Conservation (phyloP, 2,329 filamentous ascomycete species). For the Xylariaceae sp. region DNA sequence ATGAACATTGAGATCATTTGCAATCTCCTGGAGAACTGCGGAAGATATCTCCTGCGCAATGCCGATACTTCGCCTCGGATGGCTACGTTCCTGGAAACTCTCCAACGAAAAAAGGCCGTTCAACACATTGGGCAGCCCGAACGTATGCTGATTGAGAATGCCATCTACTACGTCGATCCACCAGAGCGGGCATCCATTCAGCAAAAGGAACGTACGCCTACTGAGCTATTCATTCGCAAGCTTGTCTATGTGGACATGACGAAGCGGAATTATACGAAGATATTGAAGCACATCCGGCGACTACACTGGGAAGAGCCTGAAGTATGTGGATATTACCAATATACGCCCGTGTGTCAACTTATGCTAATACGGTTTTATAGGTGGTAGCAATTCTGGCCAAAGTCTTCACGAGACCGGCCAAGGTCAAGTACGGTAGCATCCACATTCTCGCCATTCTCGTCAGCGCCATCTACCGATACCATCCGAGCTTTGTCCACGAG, state of each 20-base stretch:
- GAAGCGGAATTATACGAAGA: constrained; percentile 88
- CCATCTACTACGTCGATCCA: constrained; percentile 95
- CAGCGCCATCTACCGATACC: constrained; percentile 83
- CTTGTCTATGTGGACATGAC: constrained; percentile 90
- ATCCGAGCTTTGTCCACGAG: constrained; percentile 83
- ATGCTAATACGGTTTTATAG: constrained; percentile 29
- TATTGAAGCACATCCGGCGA: constrained; percentile 88
- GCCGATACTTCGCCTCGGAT: constrained; percentile 90
- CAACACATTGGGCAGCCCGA: constrained; percentile 94
- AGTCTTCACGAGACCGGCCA: constrained; percentile 91
- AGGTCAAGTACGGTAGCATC: constrained; percentile 96
- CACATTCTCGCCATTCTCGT: constrained; percentile 87
- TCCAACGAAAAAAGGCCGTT: constrained; percentile 92
- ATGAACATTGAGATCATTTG: constrained; percentile 99
- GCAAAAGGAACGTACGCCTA: constrained; percentile 91
- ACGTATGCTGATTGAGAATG: constrained; percentile 97
- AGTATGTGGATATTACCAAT: constrained; percentile 38
- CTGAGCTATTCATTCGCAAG: constrained; percentile 89
- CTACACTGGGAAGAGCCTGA: constrained; percentile 96
- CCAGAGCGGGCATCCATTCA: constrained; percentile 89
- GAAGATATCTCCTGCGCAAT: constrained; percentile 86
- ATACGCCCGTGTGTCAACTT: not conserved
- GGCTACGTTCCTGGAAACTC: constrained; percentile 86
- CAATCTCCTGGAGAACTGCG: constrained; percentile 92
- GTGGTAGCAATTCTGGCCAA: constrained; percentile 77